A percentile compares a stretch with the other conserved stretches of the same genome.
Conservation (phyloP, 768 basidiomycete genomes). For the Rubroboletus satanas region DNA sequence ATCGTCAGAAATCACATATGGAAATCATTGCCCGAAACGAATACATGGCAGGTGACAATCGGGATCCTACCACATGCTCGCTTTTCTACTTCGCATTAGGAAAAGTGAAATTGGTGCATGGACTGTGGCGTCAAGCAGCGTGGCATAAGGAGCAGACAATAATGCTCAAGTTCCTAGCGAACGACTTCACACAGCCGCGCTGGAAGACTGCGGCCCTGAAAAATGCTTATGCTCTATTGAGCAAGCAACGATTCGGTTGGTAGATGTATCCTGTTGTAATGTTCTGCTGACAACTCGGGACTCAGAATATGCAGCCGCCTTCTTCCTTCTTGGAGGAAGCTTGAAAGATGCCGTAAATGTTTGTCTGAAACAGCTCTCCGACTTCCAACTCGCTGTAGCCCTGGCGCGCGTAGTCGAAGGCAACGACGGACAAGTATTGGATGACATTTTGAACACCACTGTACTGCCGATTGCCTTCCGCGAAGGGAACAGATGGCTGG, state of each 20-base stretch:
- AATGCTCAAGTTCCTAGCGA: slow-evolving; percentile 90
- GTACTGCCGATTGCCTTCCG: slow-evolving; percentile 83
- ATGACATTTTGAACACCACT: slow-evolving; percentile 62
- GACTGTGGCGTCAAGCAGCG: slow-evolving; percentile 91
- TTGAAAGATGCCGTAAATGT: slow-evolving; percentile 90
- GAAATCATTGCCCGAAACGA: slow-evolving; percentile 90
- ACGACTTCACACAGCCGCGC: slow-evolving; percentile 78
- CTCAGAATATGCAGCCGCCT: slow-evolving; percentile 95
- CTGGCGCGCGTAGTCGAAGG: slow-evolving; percentile 82
- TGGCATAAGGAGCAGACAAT: slow-evolving; percentile 87
- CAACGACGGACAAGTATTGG: slow-evolving; percentile 75
- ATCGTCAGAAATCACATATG: slow-evolving; percentile 67
- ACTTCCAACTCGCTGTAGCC: slow-evolving; percentile 88
- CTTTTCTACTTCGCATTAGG: slow-evolving; percentile 94
- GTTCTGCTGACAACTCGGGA: slow-evolving; percentile 3
- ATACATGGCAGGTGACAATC: slow-evolving; percentile 81
- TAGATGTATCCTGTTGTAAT: background rate
- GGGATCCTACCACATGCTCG: slow-evolving; percentile 87
- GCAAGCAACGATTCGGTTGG: slow-evolving; percentile 90
- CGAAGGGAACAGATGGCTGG: slow-evolving; percentile 89
- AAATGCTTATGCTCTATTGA: slow-evolving; percentile 89
- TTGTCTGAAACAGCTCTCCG: slow-evolving; percentile 80
- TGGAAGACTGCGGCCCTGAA: slow-evolving; percentile 95
- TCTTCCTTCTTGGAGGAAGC: slow-evolving; percentile 88
- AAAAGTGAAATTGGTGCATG: slow-evolving; percentile 88